phyloP scores from a whole-genome alignment of 208 protist genomes.

The Leishmania tarentolae region DNA sequence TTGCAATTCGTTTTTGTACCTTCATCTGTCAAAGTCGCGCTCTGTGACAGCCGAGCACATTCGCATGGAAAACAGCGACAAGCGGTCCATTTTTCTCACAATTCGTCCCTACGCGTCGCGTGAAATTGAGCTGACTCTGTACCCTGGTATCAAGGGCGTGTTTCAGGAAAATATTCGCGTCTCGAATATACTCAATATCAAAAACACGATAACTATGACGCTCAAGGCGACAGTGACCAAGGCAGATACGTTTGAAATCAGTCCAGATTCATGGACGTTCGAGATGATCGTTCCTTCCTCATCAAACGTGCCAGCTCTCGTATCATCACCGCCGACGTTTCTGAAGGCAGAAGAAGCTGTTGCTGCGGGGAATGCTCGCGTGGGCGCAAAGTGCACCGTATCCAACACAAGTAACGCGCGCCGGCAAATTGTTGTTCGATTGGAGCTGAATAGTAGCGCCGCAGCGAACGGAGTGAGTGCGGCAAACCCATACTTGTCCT shows the following conservation, averaged over 20 bases:
- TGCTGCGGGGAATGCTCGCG: conserved; percentile 29
- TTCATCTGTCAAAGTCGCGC: conserved; percentile 77
- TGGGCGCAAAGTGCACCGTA: conserved; percentile 74
- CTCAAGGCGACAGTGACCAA: conserved; percentile 86
- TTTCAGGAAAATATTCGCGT: conserved; percentile 82
- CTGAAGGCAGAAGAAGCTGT: neutral
- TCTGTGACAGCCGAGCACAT: conserved; percentile 88
- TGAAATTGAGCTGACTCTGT: conserved; percentile 80
- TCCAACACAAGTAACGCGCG: conserved; percentile 77
- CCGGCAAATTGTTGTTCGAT: conserved; percentile 56
- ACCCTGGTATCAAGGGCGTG: conserved; percentile 80
- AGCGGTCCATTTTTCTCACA: conserved; percentile 58
- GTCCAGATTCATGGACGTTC: conserved; percentile 83
- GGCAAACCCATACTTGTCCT: conserved; percentile 48
- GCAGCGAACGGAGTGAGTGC: conserved; percentile 14
- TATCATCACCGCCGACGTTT: conserved; percentile 1
- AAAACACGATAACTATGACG: conserved; percentile 66
- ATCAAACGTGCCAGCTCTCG: conserved; percentile 16
- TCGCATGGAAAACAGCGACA: conserved; percentile 78
- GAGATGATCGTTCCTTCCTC: conserved; percentile 58
- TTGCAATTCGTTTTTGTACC: conserved; percentile 71
- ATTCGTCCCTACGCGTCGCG: conserved; percentile 82
- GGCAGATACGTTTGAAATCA: conserved; percentile 88
- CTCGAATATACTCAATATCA: conserved; percentile 71
- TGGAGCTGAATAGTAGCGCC: conserved; percentile 40